Evolutionary conservation across 2,329 filamentous ascomycete species (phyloP), one percentile per base, ranked within the genome.

Genomic region (Aspergillus clavatus): DNA sequence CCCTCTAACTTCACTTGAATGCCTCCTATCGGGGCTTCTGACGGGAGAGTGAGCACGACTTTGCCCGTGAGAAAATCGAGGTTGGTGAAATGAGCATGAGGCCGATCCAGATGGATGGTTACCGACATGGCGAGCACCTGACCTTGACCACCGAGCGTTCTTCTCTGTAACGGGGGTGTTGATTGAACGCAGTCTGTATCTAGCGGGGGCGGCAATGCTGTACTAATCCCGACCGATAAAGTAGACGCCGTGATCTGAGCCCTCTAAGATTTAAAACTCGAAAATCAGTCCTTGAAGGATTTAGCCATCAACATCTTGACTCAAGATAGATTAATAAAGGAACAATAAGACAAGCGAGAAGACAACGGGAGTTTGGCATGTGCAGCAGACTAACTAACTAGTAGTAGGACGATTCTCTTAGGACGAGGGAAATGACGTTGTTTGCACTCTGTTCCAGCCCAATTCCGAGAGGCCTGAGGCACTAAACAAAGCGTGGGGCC

Each of bases 1-100:
- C 71, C 72, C 50, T 76, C 72, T 22, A 76, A 56, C 54, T 76
- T 76, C 38, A 75, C 73, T 33, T 68, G 68, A 28, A 76, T 71
- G 4, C 65, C 65, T 31, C 68, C 65, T 40, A 76, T 68, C 6
- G 72, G 58, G 10, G 73, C 64, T 55, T 73, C 70, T 1, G 61
- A 62, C 1, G 59, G 56, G 6, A 75, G 60, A 39, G 63, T 56
- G 33, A 76, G 56, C n/a, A 72, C 54, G 16, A 74, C 71, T 35
- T 60, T 71, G 23, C 73, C 73, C 2, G 67, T 65, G 21, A 76
- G 61, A 42, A 66, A 67, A 52, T 76, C 73, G 40, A 76, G 65
- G 45, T 76, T 76, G 41, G 73, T 76, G 52, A 72, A 75, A 56
- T 69, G 67, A 23, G 62, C 60, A 47, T 70, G 65, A 16, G 62